phyloP scores from a whole-genome alignment of 1,139 yeast genomes.

The Chernovozyma sophiae-reginae region DNA sequence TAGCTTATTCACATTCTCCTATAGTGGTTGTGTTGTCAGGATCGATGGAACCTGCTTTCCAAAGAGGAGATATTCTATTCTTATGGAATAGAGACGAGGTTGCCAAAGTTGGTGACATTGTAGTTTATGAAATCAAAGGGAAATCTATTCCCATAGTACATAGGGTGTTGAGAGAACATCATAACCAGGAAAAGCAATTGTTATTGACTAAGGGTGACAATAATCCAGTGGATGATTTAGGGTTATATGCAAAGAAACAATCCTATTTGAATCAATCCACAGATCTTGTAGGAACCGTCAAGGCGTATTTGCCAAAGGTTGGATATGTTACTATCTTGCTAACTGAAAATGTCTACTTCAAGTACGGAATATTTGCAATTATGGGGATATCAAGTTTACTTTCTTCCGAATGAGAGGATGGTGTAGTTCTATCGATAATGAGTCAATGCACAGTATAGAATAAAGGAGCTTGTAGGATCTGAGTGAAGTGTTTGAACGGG shows the following conservation, averaged over 20 bases:
- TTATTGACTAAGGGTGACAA: slow-evolving; percentile 95
- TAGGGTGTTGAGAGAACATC: slow-evolving; percentile 84
- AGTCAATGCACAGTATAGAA: neutral
- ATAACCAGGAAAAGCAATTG: slow-evolving; percentile 55
- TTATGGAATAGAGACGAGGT: slow-evolving; percentile 77
- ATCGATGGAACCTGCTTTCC: slow-evolving; percentile 99
- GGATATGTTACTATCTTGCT: slow-evolving; percentile 91
- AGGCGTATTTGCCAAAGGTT: slow-evolving; percentile 84
- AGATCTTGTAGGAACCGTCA: slow-evolving; percentile 87
- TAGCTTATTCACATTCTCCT: slow-evolving; percentile 86
- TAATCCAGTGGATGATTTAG: slow-evolving; percentile 86
- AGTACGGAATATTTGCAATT: slow-evolving; percentile 64
- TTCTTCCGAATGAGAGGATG: slow-evolving; percentile 39
- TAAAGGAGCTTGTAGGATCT: neutral
- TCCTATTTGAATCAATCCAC: slow-evolving; percentile 67
- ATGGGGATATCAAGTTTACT: slow-evolving; percentile 58
- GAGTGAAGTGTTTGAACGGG: too few species aligned
- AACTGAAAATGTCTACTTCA: slow-evolving; percentile 82
- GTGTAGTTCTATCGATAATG: neutral
- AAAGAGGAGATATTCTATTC: slow-evolving; percentile 90
- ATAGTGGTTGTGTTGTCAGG: slow-evolving; percentile 96
- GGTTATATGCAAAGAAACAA: slow-evolving; percentile 75
- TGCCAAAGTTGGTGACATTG: slow-evolving; percentile 87
- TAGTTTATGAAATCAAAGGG: slow-evolving; percentile 84
- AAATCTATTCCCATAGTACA: slow-evolving; percentile 93